These are phyloP conservation scores for Gentiana macrophylla DNA, from an alignment of 257 asterid species.

Conservation along the genomic window DNA sequence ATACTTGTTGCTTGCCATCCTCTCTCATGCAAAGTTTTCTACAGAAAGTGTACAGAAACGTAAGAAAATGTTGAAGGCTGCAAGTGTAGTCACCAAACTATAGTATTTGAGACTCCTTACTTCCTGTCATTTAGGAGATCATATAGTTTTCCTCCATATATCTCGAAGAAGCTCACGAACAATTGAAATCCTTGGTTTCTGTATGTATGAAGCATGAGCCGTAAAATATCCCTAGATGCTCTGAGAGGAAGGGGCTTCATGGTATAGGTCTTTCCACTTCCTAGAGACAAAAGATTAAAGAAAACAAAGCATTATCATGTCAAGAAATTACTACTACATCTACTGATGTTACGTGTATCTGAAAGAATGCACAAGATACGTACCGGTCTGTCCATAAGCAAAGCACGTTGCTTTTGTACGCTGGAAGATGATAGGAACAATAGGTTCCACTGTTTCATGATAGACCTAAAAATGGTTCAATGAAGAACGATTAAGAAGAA, in stretches of 20 bases:
- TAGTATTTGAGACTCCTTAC: constrained; percentile 33
- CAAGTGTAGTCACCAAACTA: background rate
- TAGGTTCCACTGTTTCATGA: constrained; percentile 47
- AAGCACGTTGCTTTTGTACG: constrained; percentile 55
- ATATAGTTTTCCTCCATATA: constrained; percentile 92
- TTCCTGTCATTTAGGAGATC: constrained; percentile 91
- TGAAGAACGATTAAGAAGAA: constrained; percentile 2
- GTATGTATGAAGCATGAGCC: constrained; percentile 91
- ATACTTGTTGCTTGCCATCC: constrained; percentile 67
- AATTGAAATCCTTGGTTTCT: constrained; percentile 92
- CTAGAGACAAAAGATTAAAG: constrained; percentile 26
- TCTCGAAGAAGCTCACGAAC: constrained; percentile 93
- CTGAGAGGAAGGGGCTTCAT: constrained; percentile 96
- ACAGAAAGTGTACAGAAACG: background rate
- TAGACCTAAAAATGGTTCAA: constrained; percentile 27
- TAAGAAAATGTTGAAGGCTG: constrained; percentile 3
- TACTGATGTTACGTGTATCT: background rate
- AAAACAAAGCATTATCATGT: background rate
- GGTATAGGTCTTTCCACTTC: constrained; percentile 97
- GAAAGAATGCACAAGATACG: constrained; percentile 7
- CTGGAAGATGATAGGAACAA: constrained; percentile 44
- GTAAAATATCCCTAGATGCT: constrained; percentile 85
- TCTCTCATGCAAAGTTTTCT: constrained; percentile 98
- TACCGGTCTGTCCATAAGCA: constrained; percentile 81
- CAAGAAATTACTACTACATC: background rate